These are phyloP conservation scores for Penicillium longicatenatum DNA, from an alignment of 495 filamentous ascomycete species.

Conservation along the genomic window DNA sequence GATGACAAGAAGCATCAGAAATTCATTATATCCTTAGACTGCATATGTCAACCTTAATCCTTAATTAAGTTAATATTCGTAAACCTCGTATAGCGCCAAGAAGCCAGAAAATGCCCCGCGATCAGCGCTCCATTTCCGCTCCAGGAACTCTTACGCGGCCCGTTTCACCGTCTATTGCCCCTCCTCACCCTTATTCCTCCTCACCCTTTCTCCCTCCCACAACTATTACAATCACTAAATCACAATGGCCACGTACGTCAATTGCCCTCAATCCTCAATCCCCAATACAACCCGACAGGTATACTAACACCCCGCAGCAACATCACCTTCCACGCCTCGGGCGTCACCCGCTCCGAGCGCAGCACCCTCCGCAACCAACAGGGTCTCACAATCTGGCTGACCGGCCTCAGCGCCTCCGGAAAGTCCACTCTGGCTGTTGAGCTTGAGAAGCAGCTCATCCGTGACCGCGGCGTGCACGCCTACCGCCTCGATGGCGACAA, in stretches of 20 bases:
- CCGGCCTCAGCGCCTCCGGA: constrained; percentile 89
- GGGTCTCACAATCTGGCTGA: constrained; percentile 97
- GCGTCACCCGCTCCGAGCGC: constrained; percentile 84
- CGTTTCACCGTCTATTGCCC: constrained; percentile 15
- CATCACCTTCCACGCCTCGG: constrained; percentile 96
- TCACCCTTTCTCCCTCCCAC: constrained; percentile 10
- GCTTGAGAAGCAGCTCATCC: constrained; percentile 89
- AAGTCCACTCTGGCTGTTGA: constrained; percentile 96
- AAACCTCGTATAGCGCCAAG: constrained; percentile 2
- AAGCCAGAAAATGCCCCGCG: constrained; percentile 14
- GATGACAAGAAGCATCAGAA: not conserved
- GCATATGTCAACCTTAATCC: not conserved
- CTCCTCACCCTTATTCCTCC: constrained; percentile 1
- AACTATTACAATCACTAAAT: constrained; percentile 19
- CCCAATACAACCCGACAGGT: constrained; percentile 9
- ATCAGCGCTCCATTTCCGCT: constrained; percentile 25
- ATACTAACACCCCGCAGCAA: constrained; percentile 60
- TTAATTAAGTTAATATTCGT: not conserved
- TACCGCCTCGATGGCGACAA: constrained; percentile 99
- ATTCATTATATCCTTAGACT: not conserved
- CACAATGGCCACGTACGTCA: constrained; percentile 51
- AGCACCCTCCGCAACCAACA: constrained; percentile 75
- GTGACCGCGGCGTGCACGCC: constrained; percentile 69
- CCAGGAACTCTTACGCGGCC: constrained; percentile 13
- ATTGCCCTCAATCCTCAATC: constrained; percentile 3